Percentiles rank a stretch among this genome's conserved stretches.
phyloP scores from a whole-genome alignment of 495 filamentous ascomycete genomes.

The Pyrenopolyporus hunteri region DNA sequence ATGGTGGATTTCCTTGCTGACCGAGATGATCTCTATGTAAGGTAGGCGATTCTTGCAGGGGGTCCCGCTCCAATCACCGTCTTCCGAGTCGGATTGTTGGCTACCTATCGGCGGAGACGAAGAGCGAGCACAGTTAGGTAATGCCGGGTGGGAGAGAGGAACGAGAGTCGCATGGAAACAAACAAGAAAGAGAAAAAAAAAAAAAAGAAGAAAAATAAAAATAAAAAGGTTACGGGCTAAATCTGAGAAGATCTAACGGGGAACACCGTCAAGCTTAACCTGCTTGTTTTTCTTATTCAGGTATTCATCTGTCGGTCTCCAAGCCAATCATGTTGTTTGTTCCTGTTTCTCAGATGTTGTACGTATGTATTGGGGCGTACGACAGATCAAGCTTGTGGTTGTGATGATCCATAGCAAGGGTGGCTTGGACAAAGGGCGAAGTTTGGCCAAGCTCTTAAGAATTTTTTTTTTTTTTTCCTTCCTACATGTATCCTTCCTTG shows the following conservation, averaged over 20 bases:
- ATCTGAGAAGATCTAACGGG: background rate
- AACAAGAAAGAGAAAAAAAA: background rate
- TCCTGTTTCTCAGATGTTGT: background rate
- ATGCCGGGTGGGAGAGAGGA: background rate
- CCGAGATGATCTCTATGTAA: slow-evolving; percentile 30
- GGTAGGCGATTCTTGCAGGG: slow-evolving; percentile 6
- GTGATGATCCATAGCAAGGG: slow-evolving; percentile 6
- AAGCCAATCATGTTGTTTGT: slow-evolving; percentile 14
- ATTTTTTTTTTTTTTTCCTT: too few species aligned
- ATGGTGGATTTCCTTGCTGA: slow-evolving; percentile 15
- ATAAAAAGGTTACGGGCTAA: background rate
- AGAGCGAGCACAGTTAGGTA: background rate
- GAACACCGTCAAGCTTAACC: background rate
- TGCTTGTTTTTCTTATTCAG: slow-evolving; percentile 29
- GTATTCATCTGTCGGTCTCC: slow-evolving; percentile 15
- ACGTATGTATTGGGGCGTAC: background rate
- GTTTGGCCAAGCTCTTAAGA: slow-evolving; percentile 21
- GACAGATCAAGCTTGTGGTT: slow-evolving; percentile 3
- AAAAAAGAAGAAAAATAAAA: background rate
- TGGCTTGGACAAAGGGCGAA: slow-evolving; percentile 32
- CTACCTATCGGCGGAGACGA: slow-evolving; percentile 7
- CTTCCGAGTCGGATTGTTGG: slow-evolving; percentile 5
- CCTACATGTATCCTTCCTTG: too few species aligned
- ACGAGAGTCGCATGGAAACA: slow-evolving; percentile 1
- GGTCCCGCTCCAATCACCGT: slow-evolving; percentile 25